A percentile compares a stretch with the other conserved stretches of the same genome.
Evolutionary conservation across 139 green algal species (phyloP).

Genomic region (Chlamydomonas sphaeroides): DNA sequence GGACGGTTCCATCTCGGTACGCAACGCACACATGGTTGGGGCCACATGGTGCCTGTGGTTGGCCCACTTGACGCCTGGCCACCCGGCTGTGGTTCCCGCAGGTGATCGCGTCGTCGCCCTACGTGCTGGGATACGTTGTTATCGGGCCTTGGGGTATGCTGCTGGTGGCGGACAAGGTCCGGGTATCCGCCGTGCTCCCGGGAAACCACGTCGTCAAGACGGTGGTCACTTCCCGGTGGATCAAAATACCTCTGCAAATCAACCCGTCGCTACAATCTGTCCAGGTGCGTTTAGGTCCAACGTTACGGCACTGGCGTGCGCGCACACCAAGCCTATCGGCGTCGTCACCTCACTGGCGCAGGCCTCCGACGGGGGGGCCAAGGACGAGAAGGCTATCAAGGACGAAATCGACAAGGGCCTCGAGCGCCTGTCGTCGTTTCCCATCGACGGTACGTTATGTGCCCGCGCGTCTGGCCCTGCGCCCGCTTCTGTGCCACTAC

Average conservation of each 20-base stretch:
- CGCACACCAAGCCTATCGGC: no score
- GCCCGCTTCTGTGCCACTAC: no score
- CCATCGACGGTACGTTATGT: slow-evolving; percentile 51
- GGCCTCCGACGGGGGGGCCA: slow-evolving; percentile 39
- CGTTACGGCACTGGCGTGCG: no score
- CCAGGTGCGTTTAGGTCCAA: no score
- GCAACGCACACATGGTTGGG: neutral
- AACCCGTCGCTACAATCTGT: slow-evolving; percentile 18
- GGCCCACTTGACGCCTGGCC: neutral
- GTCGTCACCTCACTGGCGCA: no score
- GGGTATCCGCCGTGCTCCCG: slow-evolving; percentile 79
- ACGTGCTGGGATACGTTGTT: slow-evolving; percentile 88
- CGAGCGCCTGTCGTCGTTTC: slow-evolving; percentile 41
- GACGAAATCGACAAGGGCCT: slow-evolving; percentile 52
- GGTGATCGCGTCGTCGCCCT: slow-evolving; percentile 54
- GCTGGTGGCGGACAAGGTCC: slow-evolving; percentile 84
- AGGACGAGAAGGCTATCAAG: slow-evolving; percentile 37
- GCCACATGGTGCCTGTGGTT: neutral
- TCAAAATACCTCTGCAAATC: slow-evolving; percentile 81
- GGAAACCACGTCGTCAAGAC: slow-evolving; percentile 89
- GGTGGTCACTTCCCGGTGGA: slow-evolving; percentile 84
- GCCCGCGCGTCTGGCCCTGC: no score
- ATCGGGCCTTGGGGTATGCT: slow-evolving; percentile 78
- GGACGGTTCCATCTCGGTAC: slow-evolving; percentile 22
- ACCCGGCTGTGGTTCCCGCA: no score